Evolutionary conservation across 306 rosid genomes (phyloP).

Genomic region (Sindora glabra): DNA sequence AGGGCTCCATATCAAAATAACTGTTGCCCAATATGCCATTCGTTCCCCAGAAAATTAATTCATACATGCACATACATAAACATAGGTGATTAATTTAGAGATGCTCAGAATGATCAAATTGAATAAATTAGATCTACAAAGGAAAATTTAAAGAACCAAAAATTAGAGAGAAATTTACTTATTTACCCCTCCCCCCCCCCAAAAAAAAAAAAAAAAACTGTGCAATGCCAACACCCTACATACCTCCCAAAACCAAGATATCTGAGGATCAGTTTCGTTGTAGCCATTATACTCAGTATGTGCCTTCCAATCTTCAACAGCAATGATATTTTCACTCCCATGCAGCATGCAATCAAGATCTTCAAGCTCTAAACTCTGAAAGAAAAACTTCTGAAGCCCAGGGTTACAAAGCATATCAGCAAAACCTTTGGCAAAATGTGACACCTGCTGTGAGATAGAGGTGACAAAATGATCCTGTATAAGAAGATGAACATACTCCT

Average conservation of each 20-base stretch:
- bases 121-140: neutral
- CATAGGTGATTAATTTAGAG: too few species aligned
- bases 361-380: constrained; percentile 38
- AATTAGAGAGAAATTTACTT: too few species aligned
- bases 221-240: too few species aligned
- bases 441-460: constrained; percentile 43
- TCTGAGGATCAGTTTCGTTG: constrained; percentile 49
- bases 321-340: constrained; percentile 40
- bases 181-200: too few species aligned
- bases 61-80: too few species aligned
- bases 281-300: constrained; percentile 55
- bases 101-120: too few species aligned
- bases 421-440: constrained; percentile 41
- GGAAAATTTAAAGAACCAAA: neutral
- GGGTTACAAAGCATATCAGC: constrained; percentile 34
- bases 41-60: too few species aligned
- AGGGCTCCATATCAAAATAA: too few species aligned
- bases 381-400: constrained; percentile 17
- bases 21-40: too few species aligned
- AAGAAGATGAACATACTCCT: constrained; percentile 38
- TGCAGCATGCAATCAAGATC: constrained; percentile 60
- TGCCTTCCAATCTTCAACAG: constrained; percentile 55
- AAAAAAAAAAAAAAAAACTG: too few species aligned
- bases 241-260: constrained; percentile 67
- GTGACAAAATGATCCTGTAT: constrained; percentile 43